Conservation (phyloP, 495 filamentous ascomycete species). For the Penicillium lividum region DNA sequence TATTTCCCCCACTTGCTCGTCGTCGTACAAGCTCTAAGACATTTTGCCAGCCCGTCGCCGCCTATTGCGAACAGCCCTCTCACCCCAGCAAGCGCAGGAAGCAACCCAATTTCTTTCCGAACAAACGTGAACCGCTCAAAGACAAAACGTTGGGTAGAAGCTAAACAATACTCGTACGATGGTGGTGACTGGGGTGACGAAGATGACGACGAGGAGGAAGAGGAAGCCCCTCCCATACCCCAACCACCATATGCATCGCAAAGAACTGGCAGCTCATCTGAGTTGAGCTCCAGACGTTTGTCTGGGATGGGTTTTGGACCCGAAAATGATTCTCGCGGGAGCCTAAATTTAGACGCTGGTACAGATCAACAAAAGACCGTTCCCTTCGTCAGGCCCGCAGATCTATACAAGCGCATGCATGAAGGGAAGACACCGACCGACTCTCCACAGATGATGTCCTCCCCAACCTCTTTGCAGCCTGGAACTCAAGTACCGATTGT, state of each 20-base stretch:
- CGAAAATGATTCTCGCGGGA: constrained; percentile 16
- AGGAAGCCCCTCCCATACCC: constrained; percentile 40
- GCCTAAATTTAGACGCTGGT: constrained; percentile 19
- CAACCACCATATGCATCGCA: constrained; percentile 36
- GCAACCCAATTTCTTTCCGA: constrained; percentile 59
- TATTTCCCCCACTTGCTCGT: background rate
- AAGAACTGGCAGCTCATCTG: constrained; percentile 35
- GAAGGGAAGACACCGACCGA: constrained; percentile 59
- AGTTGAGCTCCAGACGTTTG: constrained; percentile 27
- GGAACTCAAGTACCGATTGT: background rate
- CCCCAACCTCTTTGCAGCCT: constrained; percentile 1
- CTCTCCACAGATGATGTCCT: constrained; percentile 26
- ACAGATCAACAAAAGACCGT: constrained; percentile 45
- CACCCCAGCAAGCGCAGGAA: constrained; percentile 28
- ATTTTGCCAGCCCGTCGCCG: constrained; percentile 19
- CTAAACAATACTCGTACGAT: constrained; percentile 83
- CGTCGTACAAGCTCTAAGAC: constrained; percentile 21
- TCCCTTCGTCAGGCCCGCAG: constrained; percentile 71
- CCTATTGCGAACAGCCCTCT: constrained; percentile 33
- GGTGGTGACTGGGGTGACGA: constrained; percentile 93
- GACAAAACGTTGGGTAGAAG: constrained; percentile 93
- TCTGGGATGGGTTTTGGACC: constrained; percentile 18
- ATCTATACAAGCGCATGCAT: constrained; percentile 74
- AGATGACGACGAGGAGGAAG: constrained; percentile 71
- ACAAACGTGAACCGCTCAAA: constrained; percentile 88